Evolutionary conservation across 495 filamentous ascomycete genomes (phyloP).

Genomic region (Aspergillus saccharolyticus): DNA sequence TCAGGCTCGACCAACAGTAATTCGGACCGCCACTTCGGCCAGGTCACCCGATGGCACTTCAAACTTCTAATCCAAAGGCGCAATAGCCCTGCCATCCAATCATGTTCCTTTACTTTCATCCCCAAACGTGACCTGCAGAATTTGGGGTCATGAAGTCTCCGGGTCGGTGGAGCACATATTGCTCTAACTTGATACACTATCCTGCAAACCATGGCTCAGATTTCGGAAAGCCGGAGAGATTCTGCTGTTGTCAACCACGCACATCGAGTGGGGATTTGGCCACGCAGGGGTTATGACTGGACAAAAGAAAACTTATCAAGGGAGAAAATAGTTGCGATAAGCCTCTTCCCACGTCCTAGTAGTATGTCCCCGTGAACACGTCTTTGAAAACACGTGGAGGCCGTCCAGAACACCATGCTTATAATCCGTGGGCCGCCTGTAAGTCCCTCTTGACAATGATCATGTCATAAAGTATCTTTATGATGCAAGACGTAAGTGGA

Average conservation of each 20-base stretch:
- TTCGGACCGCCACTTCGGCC: neutral
- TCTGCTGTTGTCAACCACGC: neutral
- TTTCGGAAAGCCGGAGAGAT: neutral
- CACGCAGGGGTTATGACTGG: neutral
- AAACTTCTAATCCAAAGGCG: neutral
- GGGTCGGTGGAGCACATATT: neutral
- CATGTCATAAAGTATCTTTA: neutral
- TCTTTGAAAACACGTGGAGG: neutral
- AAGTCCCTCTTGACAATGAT: neutral
- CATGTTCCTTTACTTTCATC: neutral
- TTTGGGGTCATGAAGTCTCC: neutral
- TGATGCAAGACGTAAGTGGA: neutral
- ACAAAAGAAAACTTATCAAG: neutral
- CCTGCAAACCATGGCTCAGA: neutral
- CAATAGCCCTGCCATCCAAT: neutral
- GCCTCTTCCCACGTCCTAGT: neutral
- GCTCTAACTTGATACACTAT: neutral
- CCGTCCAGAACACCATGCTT: neutral
- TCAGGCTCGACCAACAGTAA: neutral
- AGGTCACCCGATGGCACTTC: neutral
- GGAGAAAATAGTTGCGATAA: neutral
- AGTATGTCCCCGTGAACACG: neutral
- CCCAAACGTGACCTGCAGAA: neutral
- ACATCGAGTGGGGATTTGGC: neutral
- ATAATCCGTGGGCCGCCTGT: neutral